Evolutionary conservation across 2,329 filamentous ascomycete genomes (phyloP), one percentile per base, ranked within the genome.

Genomic region (Metarhizium brunneum): DNA sequence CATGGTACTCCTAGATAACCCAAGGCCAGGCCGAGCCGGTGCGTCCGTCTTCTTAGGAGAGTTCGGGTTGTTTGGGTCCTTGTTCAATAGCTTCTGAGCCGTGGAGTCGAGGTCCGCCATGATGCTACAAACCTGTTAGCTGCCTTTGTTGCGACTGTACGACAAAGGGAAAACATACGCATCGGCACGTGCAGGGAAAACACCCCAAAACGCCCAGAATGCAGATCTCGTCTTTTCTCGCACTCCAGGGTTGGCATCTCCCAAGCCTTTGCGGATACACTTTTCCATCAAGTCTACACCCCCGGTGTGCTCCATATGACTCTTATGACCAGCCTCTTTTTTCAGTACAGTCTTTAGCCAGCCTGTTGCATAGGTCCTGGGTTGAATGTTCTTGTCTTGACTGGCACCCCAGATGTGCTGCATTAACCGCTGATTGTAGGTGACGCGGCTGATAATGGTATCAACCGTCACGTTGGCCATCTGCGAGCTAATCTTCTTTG

Each of bases 351-450:
- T 95, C 70, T 86, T 88, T 35, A 97, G 73, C 94, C 94, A 99
- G 7, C 81, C 85, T 2, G 87, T 79, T 2, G 86, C 87, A 69
- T 86, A 95, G 1, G 83, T 82, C 58, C 94, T 84, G 16, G 92
- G 87, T 65, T 94, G 88, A 2, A 92, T 86, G 66, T 96, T 97
- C 75, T 96, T 97, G 74, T 99, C 92, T 68, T 95, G 87, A 59
- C 83, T 87, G 29, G 92, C 92, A 54, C 76, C 74, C 76, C 85
- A 88, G 50, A 97, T 77, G 65, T 97, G 92, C 68, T 95, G 88
- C 77, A 96, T 81, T 59, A 96, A 79, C 32, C 91, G 86, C 57
- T 79, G 76, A 59, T 81, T 92, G 71, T 92, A 97, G 0, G 91
- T 86, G 35, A 87, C 87, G 62, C 87, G 85, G 59, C 84, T 82